These are phyloP conservation scores for Globisporangium rhizosaccharum DNA, from an alignment of 352 stramenopile genomes.

Conservation along the genomic window DNA sequence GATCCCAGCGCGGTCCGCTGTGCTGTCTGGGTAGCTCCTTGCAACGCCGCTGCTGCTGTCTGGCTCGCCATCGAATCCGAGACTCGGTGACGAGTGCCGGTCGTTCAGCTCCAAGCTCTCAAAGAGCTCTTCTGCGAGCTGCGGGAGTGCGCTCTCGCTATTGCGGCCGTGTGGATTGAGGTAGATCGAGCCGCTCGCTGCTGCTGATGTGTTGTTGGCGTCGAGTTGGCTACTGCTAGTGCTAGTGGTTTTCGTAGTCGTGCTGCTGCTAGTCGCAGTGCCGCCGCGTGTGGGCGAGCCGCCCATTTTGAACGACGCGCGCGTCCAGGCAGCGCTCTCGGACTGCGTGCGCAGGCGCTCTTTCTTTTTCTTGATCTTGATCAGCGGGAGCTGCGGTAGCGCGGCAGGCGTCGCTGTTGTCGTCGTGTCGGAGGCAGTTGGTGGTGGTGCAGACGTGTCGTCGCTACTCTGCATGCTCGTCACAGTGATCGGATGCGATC, in stretches of 20 bases:
- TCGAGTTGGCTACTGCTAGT: not conserved
- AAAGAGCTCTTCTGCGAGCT: slow-evolving; percentile 41
- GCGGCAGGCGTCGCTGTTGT: not conserved
- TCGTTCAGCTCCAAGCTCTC: slow-evolving; percentile 38
- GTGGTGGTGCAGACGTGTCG: not conserved
- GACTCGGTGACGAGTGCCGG: slow-evolving; percentile 13
- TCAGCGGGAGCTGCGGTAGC: not conserved
- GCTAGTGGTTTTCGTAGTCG: not conserved
- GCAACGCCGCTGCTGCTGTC: slow-evolving; percentile 9
- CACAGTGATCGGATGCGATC: not conserved
- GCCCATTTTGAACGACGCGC: slow-evolving; percentile 60
- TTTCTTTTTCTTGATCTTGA: slow-evolving; percentile 38
- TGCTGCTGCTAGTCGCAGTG: not conserved
- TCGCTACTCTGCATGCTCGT: slow-evolving; percentile 2
- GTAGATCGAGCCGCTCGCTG: not conserved
- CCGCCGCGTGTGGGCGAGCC: slow-evolving; percentile 22
- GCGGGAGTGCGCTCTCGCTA: slow-evolving; percentile 47
- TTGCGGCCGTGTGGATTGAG: slow-evolving; percentile 19
- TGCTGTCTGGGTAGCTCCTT: slow-evolving; percentile 12
- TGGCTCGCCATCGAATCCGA: slow-evolving; percentile 13
- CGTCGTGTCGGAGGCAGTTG: not conserved
- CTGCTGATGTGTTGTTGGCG: not conserved
- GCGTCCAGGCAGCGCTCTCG: slow-evolving; percentile 66
- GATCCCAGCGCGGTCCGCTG: slow-evolving; percentile 3
- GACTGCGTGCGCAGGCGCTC: slow-evolving; percentile 71